A percentile compares a stretch with the other conserved stretches of the same genome.
Evolutionary conservation across 257 asterid species (phyloP).

Genomic region (Nicotiana noctiflora): DNA sequence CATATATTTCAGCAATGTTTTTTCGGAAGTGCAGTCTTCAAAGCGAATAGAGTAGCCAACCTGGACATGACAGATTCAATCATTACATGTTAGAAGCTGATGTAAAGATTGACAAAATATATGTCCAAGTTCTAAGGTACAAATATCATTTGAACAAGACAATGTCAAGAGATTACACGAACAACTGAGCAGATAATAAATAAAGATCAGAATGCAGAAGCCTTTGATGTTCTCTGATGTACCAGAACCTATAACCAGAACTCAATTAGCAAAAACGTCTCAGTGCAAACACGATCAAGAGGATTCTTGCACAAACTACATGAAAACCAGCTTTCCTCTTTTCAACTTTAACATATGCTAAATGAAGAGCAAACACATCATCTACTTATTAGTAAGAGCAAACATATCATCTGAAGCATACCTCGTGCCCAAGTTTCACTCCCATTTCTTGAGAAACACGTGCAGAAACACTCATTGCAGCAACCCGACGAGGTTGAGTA

Average conservation of each 20-base stretch:
- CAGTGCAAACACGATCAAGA: no score
- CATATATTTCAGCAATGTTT: constrained; percentile 81
- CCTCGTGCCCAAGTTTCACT: constrained; percentile 98
- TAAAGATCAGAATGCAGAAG: no score
- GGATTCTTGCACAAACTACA: no score
- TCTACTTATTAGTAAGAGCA: neutral
- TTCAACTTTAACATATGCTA: neutral
- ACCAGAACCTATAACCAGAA: no score
- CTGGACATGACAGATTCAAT: constrained; percentile 17
- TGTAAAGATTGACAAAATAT: neutral
- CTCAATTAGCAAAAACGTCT: no score
- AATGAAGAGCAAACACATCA: neutral
- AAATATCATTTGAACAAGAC: neutral
- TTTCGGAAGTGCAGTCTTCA: constrained; percentile 92
- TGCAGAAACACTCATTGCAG: constrained; percentile 99
- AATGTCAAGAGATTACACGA: neutral
- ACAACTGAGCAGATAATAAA: no score
- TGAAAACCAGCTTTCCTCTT: no score
- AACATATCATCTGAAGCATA: constrained; percentile 18
- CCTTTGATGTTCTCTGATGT: no score
- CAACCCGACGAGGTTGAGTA: constrained; percentile 96
- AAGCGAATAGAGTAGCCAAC: constrained; percentile 96
- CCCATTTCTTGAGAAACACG: constrained; percentile 99
- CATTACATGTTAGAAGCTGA: neutral
- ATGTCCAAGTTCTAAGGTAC: neutral